A percentile compares a stretch with the other conserved stretches of the same genome.
Evolutionary conservation across 768 basidiomycete genomes (phyloP).

Genomic region (Nevesoporus exiguus): DNA sequence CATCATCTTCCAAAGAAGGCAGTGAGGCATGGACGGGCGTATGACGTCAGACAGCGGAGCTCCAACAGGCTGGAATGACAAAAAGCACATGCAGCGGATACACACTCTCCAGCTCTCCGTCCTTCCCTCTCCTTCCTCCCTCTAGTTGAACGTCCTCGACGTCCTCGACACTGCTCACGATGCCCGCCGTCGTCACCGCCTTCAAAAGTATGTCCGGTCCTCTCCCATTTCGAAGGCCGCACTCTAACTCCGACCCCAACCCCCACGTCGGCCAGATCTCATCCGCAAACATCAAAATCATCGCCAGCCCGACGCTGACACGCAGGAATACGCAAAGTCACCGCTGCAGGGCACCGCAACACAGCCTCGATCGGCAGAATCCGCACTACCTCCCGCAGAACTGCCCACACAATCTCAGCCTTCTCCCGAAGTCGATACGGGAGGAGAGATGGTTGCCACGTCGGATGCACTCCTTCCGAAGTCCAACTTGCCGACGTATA

Average conservation of each 20-base stretch:
- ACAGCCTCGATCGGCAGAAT: constrained; percentile 37
- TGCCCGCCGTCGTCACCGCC: constrained; percentile 79
- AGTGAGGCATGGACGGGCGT: not conserved
- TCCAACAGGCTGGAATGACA: constrained; percentile 29
- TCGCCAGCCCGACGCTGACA: constrained; percentile 36
- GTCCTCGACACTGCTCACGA: constrained; percentile 26
- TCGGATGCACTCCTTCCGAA: constrained; percentile 72
- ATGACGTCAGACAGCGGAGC: constrained; percentile 37
- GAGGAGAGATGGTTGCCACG: constrained; percentile 47
- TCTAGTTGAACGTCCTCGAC: not conserved
- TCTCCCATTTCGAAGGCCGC: constrained; percentile 4
- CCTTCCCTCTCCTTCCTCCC: not conserved
- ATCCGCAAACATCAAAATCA: constrained; percentile 74
- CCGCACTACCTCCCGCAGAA: constrained; percentile 33
- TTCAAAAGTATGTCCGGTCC: constrained; percentile 68
- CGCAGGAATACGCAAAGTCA: constrained; percentile 22
- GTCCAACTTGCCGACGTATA: constrained; percentile 79
- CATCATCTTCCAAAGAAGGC: constrained; percentile 9
- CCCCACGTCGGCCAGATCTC: constrained; percentile 49
- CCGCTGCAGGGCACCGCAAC: constrained; percentile 25
- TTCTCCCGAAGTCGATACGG: constrained; percentile 14
- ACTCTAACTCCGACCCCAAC: constrained; percentile 21
- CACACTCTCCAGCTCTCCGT: constrained; percentile 5
- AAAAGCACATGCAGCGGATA: constrained; percentile 27
- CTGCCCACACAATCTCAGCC: constrained; percentile 33